A percentile compares a stretch with the other conserved stretches of the same genome.
Conservation (phyloP, 352 stramenopile species). For the Phytophthora quininea region DNA sequence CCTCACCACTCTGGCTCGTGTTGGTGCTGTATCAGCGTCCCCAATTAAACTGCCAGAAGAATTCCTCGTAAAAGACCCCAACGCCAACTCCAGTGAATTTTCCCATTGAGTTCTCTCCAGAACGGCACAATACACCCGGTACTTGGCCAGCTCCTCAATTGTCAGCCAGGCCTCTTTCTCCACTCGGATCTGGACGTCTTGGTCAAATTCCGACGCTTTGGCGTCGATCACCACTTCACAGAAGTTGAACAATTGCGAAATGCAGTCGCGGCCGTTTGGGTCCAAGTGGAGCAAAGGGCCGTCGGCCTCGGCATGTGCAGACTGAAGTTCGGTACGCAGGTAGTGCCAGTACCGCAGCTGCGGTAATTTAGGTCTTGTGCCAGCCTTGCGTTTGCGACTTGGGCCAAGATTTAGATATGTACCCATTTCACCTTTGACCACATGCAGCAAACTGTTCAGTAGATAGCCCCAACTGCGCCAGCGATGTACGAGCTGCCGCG, state of each 20-base stretch:
- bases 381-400: slow-evolving; percentile 35
- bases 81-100: slow-evolving; percentile 59
- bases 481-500: slow-evolving; percentile 64
- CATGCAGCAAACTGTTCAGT: slow-evolving; percentile 52
- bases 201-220: slow-evolving; percentile 28
- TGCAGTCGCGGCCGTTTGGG: slow-evolving; percentile 66
- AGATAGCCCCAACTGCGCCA: slow-evolving; percentile 77
- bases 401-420: slow-evolving; percentile 37
- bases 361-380: slow-evolving; percentile 39
- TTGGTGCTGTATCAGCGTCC: slow-evolving; percentile 24
- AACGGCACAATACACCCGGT: slow-evolving; percentile 74
- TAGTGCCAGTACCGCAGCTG: slow-evolving; percentile 64
- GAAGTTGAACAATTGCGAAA: slow-evolving; percentile 67
- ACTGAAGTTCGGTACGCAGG: slow-evolving; percentile 64
- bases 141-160: slow-evolving; percentile 57
- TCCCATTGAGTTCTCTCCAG: slow-evolving; percentile 55
- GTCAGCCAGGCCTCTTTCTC: slow-evolving; percentile 77
- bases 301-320: slow-evolving; percentile 50
- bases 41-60: slow-evolving; percentile 13
- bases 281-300: slow-evolving; percentile 73
- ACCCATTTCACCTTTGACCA: slow-evolving; percentile 56
- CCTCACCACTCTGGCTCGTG: slow-evolving; percentile 46
- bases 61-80: slow-evolving; percentile 55
- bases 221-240: slow-evolving; percentile 53
- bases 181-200: slow-evolving; percentile 44